Evolutionary conservation across 257 asterid genomes (phyloP).

Genomic region (Cordia subcordata): DNA sequence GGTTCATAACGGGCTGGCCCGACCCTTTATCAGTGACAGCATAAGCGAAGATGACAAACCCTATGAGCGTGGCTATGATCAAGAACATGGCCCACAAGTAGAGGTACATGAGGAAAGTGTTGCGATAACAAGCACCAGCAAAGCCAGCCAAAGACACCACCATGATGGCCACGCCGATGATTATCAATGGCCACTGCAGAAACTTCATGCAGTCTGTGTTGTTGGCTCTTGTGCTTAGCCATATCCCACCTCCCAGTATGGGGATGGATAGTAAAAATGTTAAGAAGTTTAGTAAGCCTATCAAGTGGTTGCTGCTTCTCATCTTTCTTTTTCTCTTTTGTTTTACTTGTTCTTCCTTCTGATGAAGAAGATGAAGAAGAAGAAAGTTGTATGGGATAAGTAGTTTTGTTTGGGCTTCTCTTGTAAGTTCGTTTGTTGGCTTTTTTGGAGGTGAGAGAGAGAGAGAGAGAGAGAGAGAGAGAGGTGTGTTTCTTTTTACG

Average conservation of each 20-base stretch:
- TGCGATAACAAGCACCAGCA: conserved; percentile 80
- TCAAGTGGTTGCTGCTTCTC: conserved; percentile 66
- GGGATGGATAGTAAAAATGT: conserved; percentile 72
- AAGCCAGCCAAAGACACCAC: conserved; percentile 79
- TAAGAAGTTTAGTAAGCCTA: conserved; percentile 51
- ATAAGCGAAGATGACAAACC: conserved; percentile 72
- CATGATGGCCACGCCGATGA: conserved; percentile 69
- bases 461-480: too few relatives aligned
- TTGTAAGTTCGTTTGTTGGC: too few relatives aligned
- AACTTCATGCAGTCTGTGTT: conserved; percentile 76
- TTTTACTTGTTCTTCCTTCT: not conserved
- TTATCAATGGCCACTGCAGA: conserved; percentile 85
- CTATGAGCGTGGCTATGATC: conserved; percentile 55
- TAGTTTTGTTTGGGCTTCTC: too few relatives aligned
- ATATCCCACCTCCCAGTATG: conserved; percentile 75
- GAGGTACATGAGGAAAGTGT: conserved; percentile 77
- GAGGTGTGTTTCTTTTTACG: not conserved
- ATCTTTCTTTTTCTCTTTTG: conserved; percentile 15
- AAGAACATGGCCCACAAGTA: conserved; percentile 83
- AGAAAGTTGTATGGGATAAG: too few relatives aligned
- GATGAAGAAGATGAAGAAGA: not conserved
- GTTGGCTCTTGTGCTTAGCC: conserved; percentile 89
- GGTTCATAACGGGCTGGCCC: conserved; percentile 55
- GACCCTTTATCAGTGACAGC: conserved; percentile 77
- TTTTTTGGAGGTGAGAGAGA: not conserved